These are phyloP conservation scores for Platismatia glauca DNA, from an alignment of 495 filamentous ascomycete species.

Conservation along the genomic window DNA sequence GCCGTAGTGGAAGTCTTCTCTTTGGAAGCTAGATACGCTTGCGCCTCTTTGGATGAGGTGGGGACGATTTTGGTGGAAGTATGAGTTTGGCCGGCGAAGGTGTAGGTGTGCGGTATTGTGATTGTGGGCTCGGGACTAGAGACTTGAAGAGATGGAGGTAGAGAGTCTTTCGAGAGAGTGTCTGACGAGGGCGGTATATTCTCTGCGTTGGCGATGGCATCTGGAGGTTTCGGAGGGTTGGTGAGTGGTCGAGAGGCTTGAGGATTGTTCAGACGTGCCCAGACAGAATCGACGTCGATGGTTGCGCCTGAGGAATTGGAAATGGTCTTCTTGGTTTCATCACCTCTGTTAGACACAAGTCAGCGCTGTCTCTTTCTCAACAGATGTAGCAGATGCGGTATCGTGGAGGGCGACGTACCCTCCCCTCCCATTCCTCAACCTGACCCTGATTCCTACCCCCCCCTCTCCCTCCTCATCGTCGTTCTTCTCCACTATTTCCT, in stretches of 20 bases:
- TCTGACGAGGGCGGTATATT: conserved; percentile 17
- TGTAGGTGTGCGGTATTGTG: conserved; percentile 79
- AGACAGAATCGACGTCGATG: conserved; percentile 81
- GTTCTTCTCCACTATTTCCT: conserved; percentile 46
- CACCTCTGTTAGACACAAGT: conserved; percentile 30
- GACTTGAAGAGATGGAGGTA: conserved; percentile 10
- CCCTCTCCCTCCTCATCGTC: conserved; percentile 47
- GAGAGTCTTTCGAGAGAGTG: conserved; percentile 8
- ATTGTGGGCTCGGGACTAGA: conserved; percentile 45
- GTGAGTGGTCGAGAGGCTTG: conserved; percentile 21
- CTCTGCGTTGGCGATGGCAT: conserved; percentile 24
- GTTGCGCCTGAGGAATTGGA: conserved; percentile 61
- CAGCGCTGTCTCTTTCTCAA: neutral
- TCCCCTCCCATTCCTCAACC: conserved; percentile 64
- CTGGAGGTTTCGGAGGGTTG: conserved; percentile 7
- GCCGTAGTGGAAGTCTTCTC: conserved; percentile 34
- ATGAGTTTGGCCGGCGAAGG: conserved; percentile 80
- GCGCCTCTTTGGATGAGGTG: conserved; percentile 72
- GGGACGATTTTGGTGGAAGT: conserved; percentile 75
- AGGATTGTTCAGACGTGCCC: conserved; percentile 64
- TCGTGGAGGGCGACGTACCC: conserved; percentile 34
- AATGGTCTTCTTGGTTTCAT: conserved; percentile 53
- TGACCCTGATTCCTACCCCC: conserved; percentile 70
- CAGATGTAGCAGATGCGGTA: neutral
- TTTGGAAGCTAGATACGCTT: conserved; percentile 56